Evolutionary conservation across 305 asterid genomes (phyloP), one percentile per base, ranked within the genome.

Genomic region (Salvia sclarea): DNA sequence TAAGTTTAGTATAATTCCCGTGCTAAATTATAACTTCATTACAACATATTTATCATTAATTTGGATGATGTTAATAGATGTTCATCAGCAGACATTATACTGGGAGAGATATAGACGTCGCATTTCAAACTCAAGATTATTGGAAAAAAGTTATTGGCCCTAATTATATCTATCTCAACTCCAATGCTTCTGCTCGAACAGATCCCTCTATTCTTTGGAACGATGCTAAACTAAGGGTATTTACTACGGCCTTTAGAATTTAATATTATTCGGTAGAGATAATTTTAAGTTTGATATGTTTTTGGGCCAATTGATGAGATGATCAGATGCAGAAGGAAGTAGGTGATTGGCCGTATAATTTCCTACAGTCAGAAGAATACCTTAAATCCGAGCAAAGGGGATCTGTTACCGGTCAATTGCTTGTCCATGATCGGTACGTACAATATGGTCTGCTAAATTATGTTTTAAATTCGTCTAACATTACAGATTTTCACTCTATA

Each of bases 101-200:
- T 0, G 96, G 96, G 16, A 61, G 54, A 0, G 85, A 80, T 21
- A 47, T 85, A 35, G 77, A 67, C 1, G 20, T 83, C 16, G 70
- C 63, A 17, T 82, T 87, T 47, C 24, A 43, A 50, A 59, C 20
- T 22, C 67, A 74, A 13, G 95, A 91, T 59, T 61, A 84, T 6
- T 91, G 96, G 97, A 87, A 85, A 69, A 91, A 88, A 59, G 92
- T 88, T 22, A 18, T 85, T 11, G 95, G 96, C 20, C 97, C 96
- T 1, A 79, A 83, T 59, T 80, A 25, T 69, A 22, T 88, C 2
- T 84, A 85, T 74, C 81, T 91, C 21, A 91, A 91, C 73, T 81
- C 94, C 2, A 9, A 81, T 64, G 30, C 57, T 17, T 49, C 77
- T 4, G 80, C 80, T 11, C 38, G 55, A 8, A 20, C 50, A n/a